Evolutionary conservation across 2,329 filamentous ascomycete species (phyloP), one percentile per base, ranked within the genome.

Genomic region (Diplodia corticola): DNA sequence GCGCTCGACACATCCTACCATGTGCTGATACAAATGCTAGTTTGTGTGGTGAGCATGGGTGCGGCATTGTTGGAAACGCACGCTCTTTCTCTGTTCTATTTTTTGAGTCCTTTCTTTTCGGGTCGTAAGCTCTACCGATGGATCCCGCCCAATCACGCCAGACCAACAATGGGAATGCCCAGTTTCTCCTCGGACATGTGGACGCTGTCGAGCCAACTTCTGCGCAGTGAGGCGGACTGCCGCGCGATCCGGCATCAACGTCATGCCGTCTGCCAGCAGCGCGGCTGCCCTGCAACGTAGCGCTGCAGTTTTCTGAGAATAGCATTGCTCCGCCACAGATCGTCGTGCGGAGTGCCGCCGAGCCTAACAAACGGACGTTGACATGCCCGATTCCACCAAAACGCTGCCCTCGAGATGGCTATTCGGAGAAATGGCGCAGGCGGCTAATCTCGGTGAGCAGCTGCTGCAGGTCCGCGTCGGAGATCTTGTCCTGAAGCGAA

Each of bases 401-500:
- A 51, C 10, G 46, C 10, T 28, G 20, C 3, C 9, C 49, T 26
- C 28, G 51, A 30, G 30, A 12, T n/a, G 28, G 28, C n/a, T 63
- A 63, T 28, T 63, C 59, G 59, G 59, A 44, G 54, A 80, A 78
- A 74, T 79, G 78, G 72, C 85, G 81, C 75, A 96, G 82, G 83
- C 96, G 96, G 72, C 89, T 91, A 80, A 98, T 90, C 81, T 99
- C 93, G 74, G 97, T 89, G 67, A 99, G 85, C 67, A 98, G 82
- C 69, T 93, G 89, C 78, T 96, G 90, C 69, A 99, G 81, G 71
- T 96, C 92, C 40, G 92, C 91, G 76, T 98, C 94, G 68, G 86
- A 86, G 74, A 98, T 96, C 81, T 99, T 99, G 78, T 93, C 89
- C 72, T 89, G 85, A 60, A 99, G 78, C 71, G 86, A 97, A 1